These are phyloP conservation scores for Brasilioporus rufonigricans DNA, from an alignment of 768 basidiomycete genomes.

Conservation along the genomic window DNA sequence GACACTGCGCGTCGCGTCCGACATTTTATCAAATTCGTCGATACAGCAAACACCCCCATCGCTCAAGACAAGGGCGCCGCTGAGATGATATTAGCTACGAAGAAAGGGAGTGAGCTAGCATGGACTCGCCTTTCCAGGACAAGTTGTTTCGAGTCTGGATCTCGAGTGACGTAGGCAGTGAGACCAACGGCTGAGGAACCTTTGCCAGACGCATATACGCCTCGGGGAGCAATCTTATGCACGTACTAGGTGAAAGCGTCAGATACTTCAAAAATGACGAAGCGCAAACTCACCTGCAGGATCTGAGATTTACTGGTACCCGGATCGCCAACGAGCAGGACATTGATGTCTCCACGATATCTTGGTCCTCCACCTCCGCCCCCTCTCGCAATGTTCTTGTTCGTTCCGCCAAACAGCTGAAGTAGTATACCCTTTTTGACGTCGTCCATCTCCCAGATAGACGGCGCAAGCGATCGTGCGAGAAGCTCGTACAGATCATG, in stretches of 20 bases:
- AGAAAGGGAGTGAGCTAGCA: background rate
- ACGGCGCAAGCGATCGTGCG: constrained; percentile 84
- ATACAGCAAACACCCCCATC: constrained; percentile 99
- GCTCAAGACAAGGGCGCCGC: constrained; percentile 90
- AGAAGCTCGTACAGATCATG: constrained; percentile 87
- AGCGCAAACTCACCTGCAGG: constrained; percentile 57
- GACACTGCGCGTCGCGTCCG: constrained; percentile 93
- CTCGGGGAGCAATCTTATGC: constrained; percentile 96
- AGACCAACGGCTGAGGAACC: constrained; percentile 98
- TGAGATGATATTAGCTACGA: constrained; percentile 28
- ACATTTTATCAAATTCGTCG: constrained; percentile 99
- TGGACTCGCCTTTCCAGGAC: constrained; percentile 83
- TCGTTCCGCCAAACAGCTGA: constrained; percentile 96
- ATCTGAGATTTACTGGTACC: constrained; percentile 98
- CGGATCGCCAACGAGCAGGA: constrained; percentile 95
- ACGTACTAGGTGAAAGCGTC: constrained; percentile 68
- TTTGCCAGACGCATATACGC: constrained; percentile 97
- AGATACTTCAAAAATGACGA: no score
- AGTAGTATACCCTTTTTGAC: constrained; percentile 98
- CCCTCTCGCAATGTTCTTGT: constrained; percentile 90
- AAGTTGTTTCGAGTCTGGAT: constrained; percentile 97
- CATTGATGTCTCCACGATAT: constrained; percentile 98
- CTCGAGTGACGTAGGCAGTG: constrained; percentile 97
- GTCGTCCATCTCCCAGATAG: constrained; percentile 98
- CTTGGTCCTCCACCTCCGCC: constrained; percentile 95